Conservation (phyloP, 306 rosid genomes). For the Lagenaria siceraria region DNA sequence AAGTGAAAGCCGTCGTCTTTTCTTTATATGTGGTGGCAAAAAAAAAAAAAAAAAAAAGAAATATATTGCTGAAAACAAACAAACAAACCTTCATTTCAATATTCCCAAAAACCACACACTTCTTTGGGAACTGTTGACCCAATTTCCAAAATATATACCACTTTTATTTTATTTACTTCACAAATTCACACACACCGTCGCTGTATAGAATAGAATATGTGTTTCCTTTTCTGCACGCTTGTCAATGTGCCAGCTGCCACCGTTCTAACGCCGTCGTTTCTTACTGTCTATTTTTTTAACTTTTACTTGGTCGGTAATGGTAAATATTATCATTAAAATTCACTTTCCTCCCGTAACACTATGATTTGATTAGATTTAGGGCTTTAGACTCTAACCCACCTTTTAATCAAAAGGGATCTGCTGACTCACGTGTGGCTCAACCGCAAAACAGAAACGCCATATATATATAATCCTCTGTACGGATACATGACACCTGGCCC, state of each 20-base stretch:
- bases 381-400: not conserved
- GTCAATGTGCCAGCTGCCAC: not conserved
- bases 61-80: slow-evolving; percentile 13
- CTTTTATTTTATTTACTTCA: not conserved
- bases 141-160: slow-evolving; percentile 21
- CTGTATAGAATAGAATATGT: not conserved
- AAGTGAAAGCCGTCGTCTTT: slow-evolving; percentile 39
- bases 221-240: not conserved
- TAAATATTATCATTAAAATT: not conserved
- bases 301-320: not conserved
- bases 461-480: not conserved
- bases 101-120: slow-evolving; percentile 11
- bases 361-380: not conserved
- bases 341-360: not conserved
- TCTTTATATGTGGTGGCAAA: slow-evolving; percentile 16
- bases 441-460: too few relatives aligned
- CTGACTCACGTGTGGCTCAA: not conserved
- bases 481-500: not conserved
- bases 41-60: slow-evolving; percentile 34
- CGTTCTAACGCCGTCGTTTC: not conserved
- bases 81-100: not conserved
- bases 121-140: slow-evolving; percentile 18
- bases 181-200: not conserved
- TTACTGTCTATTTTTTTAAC: not conserved
- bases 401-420: not conserved